Evolutionary conservation across 306 rosid species (phyloP).

Genomic region (Ochetophila trinervis): DNA sequence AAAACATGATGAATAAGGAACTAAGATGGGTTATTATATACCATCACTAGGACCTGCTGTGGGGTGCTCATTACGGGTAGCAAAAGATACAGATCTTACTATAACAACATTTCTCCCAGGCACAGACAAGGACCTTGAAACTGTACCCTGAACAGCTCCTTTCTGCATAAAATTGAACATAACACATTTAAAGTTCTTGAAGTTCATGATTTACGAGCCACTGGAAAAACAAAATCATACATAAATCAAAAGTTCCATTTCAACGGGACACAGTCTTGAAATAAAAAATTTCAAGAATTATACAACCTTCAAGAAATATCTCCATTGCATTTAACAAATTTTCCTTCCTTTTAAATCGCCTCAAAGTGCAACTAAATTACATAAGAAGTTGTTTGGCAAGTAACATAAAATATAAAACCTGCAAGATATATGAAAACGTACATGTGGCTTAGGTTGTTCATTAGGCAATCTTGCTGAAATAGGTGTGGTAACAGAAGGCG

Average conservation of each 20-base stretch:
- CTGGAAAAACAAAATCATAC: neutral
- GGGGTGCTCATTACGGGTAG: conserved; percentile 41
- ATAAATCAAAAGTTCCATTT: neutral
- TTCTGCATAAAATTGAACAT: conserved; percentile 58
- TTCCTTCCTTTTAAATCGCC: neutral
- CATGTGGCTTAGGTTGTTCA: conserved; percentile 57
- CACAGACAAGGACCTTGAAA: conserved; percentile 87
- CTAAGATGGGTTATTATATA: conserved; percentile 34
- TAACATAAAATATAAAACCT: conserved; percentile 17
- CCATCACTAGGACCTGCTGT: conserved; percentile 58
- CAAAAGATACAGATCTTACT: conserved; percentile 77
- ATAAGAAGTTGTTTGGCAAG: conserved; percentile 15
- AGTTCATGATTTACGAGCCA: neutral
- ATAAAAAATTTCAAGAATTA: no score
- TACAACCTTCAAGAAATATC: neutral
- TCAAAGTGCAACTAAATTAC: neutral
- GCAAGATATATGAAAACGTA: conserved; percentile 36
- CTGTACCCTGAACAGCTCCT: conserved; percentile 47
- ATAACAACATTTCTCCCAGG: conserved; percentile 73
- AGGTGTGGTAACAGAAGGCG: conserved; percentile 66
- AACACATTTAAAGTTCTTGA: neutral
- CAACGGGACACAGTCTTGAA: neutral
- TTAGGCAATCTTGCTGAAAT: conserved; percentile 59
- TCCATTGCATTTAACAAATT: neutral
- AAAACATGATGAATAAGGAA: conserved; percentile 10